Evolutionary conservation across 345 rosid genomes (phyloP).

Genomic region (Salix udensis): DNA sequence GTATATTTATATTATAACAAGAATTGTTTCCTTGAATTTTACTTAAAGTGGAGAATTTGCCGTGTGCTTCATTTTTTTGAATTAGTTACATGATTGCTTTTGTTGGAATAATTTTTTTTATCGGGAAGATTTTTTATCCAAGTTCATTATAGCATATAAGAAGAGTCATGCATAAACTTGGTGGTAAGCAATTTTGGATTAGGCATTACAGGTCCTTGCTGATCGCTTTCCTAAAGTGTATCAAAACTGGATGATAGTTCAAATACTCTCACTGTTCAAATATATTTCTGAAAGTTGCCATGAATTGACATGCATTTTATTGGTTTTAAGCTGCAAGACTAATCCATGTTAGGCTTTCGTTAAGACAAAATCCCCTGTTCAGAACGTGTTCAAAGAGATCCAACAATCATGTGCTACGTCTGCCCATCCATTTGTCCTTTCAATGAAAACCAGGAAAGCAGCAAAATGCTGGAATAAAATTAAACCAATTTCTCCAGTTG

Average conservation of each 20-base stretch:
- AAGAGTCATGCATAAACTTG: neutral
- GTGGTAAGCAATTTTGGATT: neutral
- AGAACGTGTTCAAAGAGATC: neutral
- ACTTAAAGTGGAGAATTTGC: neutral
- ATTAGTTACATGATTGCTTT: neutral
- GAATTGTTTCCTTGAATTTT: neutral
- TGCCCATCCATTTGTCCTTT: neutral
- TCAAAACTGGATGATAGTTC: neutral
- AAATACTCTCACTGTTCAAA: neutral
- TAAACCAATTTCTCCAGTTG: neutral
- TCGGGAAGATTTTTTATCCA: neutral
- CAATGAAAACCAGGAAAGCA: neutral
- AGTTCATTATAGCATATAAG: neutral
- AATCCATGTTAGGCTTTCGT: neutral
- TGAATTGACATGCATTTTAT: neutral
- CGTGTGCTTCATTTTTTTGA: neutral
- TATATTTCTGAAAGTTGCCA: neutral
- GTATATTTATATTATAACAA: neutral
- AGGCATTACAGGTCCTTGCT: neutral
- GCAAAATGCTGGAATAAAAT: neutral
- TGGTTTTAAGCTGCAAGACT: neutral
- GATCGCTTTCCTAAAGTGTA: neutral
- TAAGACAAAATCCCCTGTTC: too few relatives aligned
- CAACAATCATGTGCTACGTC: neutral
- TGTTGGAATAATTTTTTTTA: neutral